A percentile compares a stretch with the other conserved stretches of the same genome.
Evolutionary conservation across 495 filamentous ascomycete genomes (phyloP).

Genomic region (Neurospora discreta): DNA sequence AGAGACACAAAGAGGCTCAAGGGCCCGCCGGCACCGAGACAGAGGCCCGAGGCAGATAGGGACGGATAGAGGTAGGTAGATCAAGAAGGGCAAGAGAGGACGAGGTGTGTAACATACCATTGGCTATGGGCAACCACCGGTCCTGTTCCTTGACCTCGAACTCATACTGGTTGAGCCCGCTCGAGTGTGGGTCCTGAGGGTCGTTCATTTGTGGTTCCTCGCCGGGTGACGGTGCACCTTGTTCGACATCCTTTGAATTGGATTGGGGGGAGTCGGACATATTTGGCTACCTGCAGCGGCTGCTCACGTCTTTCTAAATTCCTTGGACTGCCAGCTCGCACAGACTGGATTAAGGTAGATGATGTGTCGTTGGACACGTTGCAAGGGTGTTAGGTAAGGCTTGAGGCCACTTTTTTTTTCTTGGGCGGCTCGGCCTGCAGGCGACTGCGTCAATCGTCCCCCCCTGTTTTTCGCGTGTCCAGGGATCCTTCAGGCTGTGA

Average conservation of each 20-base stretch:
- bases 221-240: conserved; percentile 85
- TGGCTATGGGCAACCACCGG: conserved; percentile 99
- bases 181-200: conserved; percentile 47
- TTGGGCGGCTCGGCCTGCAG: conserved; percentile 38
- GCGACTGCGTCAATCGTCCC: conserved; percentile 33
- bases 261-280: conserved; percentile 95
- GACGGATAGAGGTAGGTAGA: not conserved
- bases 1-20: not conserved
- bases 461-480: conserved; percentile 25
- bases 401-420: conserved; percentile 25
- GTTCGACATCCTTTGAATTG: conserved; percentile 89
- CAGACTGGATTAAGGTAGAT: conserved; percentile 33
- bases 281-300: conserved; percentile 59
- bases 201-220: conserved; percentile 58
- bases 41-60: conserved; percentile 25
- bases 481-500: conserved; percentile 36
- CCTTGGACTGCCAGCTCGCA: conserved; percentile 44
- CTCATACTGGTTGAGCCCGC: conserved; percentile 56
- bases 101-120: conserved; percentile 68
- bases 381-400: conserved; percentile 35
- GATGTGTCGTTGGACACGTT: conserved; percentile 47
- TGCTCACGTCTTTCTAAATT: conserved; percentile 46
- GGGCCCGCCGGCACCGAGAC: conserved; percentile 4
- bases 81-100: conserved; percentile 5
- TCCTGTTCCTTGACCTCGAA: conserved; percentile 99